Evolutionary conservation across 1,284 basidiomycete genomes (phyloP).

Genomic region (Trametes sp.): DNA sequence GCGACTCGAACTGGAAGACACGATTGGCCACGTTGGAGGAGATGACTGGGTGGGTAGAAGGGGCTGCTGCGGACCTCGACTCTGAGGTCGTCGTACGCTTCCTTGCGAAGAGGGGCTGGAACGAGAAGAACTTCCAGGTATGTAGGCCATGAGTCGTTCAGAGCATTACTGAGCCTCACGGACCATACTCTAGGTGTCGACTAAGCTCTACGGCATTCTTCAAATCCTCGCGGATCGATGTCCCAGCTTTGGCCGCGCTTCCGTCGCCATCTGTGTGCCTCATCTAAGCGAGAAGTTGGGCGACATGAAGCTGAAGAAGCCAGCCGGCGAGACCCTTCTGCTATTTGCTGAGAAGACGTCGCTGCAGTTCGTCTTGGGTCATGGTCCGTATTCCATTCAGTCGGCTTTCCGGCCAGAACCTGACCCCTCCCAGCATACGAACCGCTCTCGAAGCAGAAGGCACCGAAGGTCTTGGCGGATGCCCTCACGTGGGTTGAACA

Average conservation of each 20-base stretch:
- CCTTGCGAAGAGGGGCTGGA: constrained; percentile 94
- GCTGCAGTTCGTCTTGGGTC: constrained; percentile 92
- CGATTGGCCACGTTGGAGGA: constrained; percentile 89
- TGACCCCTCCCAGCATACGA: constrained; percentile 77
- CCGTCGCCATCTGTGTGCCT: constrained; percentile 84
- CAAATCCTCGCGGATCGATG: constrained; percentile 78
- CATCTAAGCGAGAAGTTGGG: constrained; percentile 95
- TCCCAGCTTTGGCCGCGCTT: constrained; percentile 87
- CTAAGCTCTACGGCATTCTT: constrained; percentile 86
- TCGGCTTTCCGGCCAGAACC: background rate
- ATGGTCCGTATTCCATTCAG: constrained; percentile 64
- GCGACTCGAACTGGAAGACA: constrained; percentile 93
- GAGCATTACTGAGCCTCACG: background rate
- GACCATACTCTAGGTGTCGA: constrained; percentile 71
- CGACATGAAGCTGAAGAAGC: constrained; percentile 96
- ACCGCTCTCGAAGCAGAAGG: constrained; percentile 92
- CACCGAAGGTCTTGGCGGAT: constrained; percentile 96
- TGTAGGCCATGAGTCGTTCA: constrained; percentile 27
- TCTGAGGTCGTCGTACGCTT: constrained; percentile 92
- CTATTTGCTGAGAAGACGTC: constrained; percentile 93
- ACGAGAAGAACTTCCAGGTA: constrained; percentile 98
- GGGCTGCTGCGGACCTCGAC: constrained; percentile 74
- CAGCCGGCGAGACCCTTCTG: constrained; percentile 89
- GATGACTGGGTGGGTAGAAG: constrained; percentile 86
- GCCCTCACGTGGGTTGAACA: constrained; percentile 91